Base-by-base conservation (phyloP, 2,329 filamentous ascomycete species). In the Simplicillium sp. region DNA sequence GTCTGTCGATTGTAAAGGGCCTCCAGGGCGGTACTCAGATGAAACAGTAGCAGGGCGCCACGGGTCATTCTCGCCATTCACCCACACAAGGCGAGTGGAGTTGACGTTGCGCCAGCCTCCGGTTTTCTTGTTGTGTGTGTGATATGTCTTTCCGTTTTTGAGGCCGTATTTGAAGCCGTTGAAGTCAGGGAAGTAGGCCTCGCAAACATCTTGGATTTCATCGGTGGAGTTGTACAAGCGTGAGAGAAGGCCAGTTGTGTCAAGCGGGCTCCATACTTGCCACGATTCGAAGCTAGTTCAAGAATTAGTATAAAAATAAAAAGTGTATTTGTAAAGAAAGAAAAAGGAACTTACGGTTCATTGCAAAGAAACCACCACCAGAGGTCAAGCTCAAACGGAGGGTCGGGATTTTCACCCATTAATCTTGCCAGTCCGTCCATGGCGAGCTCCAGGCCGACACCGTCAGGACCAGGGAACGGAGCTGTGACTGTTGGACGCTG, bases 1-100 rank as follows among this genome's bases (percentile, higher is more conserved):
- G 46, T 68, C 68, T 7, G 59, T 55, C 31, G 49, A 53, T 51
- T 70, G 65, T 34, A 70, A 55, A 7, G 34, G 18, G 9, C 42
- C 42, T 29, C 35, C 38, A 4, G 34, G 42, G 2, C 38, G 12
- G 29, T 18, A 15, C 2, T 28, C 20, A 7, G 38, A 40, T 2
- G 38, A 40, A 29, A 44, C 35, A 20, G 42, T 44, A 7, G 38
- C 38, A 20, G 17, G 31, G 18, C 29, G 29, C 42, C 42, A 40
- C 4, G 42, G 38, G 38, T 44, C 42, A 7, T 29, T 14, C n/a
- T 40, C 38, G 16, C 18, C 42, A 31, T 40, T 44, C 34, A 40
- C 38, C 38, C 38, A 44, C 28, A 38, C 15, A 9, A 44, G 20
- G 9, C 42, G 42, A 12, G 29, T 38, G 14, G 42, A 17, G 34